phyloP scores from a whole-genome alignment of 768 basidiomycete species.

The Boletus sp. region DNA sequence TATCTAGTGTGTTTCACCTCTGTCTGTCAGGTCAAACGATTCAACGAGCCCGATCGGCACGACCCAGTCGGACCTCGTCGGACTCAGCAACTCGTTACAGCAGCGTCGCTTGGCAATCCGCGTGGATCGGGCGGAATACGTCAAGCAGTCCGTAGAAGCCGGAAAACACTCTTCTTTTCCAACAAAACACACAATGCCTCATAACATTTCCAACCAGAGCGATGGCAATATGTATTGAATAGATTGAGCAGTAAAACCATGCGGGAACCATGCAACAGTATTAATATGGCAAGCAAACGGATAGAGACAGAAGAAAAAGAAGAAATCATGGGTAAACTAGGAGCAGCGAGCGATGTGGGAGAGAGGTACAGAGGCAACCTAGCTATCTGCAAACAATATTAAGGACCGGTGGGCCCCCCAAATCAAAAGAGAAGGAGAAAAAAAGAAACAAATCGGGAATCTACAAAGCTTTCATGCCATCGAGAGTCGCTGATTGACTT shows the following conservation, averaged over 20 bases:
- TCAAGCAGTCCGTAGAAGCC: no score
- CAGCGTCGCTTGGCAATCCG: no score
- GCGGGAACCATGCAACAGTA: conserved; percentile 23
- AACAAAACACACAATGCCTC: conserved; percentile 1
- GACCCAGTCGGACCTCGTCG: no score
- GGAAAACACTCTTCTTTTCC: no score
- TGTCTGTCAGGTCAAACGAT: no score
- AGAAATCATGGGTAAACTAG: background rate
- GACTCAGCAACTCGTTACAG: no score
- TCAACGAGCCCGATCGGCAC: no score
- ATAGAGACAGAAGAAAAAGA: background rate
- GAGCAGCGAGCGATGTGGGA: background rate
- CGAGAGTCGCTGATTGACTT: conserved; percentile 23
- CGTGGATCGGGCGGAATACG: no score
- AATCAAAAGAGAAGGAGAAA: background rate
- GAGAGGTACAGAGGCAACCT: conserved; percentile 6
- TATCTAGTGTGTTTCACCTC: no score
- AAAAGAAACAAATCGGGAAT: background rate
- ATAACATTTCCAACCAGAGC: conserved; percentile 16
- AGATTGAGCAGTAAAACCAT: conserved; percentile 27
- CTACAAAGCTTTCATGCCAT: conserved; percentile 19
- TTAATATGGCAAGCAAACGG: conserved; percentile 17
- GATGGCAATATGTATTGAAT: conserved; percentile 22
- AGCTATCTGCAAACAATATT: conserved; percentile 9
- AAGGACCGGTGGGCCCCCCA: background rate